Conservation (phyloP, 2,329 filamentous ascomycete genomes). For the Monilinia laxa region DNA sequence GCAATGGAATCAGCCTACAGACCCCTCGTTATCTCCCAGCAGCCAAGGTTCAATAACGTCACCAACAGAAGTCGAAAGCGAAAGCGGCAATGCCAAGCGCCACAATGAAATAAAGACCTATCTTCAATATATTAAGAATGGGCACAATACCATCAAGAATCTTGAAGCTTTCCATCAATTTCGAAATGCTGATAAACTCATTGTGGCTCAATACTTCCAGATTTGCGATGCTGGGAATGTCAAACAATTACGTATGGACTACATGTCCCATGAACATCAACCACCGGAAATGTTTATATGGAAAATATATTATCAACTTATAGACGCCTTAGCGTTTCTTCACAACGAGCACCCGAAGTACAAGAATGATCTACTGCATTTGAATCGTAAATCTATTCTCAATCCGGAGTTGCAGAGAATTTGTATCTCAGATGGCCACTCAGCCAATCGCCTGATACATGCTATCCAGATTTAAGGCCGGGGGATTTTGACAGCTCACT, state of each 20-base stretch:
- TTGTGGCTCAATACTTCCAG: conserved; percentile 1
- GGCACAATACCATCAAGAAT: conserved; percentile 3
- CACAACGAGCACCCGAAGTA: conserved; percentile 20
- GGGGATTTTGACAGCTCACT: not conserved
- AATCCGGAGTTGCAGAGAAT: conserved; percentile 5
- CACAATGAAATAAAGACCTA: not conserved
- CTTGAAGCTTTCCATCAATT: conserved; percentile 18
- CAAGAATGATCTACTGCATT: conserved; percentile 1
- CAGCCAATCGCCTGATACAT: not conserved
- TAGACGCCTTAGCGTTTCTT: conserved; percentile 16
- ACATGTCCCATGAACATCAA: accelerated
- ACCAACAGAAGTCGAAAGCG: not conserved
- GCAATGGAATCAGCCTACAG: not conserved
- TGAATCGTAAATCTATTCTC: not conserved
- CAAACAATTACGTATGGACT: not conserved
- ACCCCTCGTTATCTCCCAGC: not conserved
- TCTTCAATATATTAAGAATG: conserved; percentile 8
- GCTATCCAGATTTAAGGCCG: conserved; percentile 4
- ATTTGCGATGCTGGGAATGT: conserved; percentile 14
- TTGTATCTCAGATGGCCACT: conserved; percentile 6
- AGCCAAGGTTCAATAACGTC: not conserved
- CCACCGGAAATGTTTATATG: conserved; percentile 11
- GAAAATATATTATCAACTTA: not conserved
- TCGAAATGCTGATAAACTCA: not conserved
- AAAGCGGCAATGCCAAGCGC: conserved; percentile 9